A percentile compares a stretch with the other conserved stretches of the same genome.
Conservation (phyloP, 768 basidiomycete genomes). For the Lactarius hatsudake region DNA sequence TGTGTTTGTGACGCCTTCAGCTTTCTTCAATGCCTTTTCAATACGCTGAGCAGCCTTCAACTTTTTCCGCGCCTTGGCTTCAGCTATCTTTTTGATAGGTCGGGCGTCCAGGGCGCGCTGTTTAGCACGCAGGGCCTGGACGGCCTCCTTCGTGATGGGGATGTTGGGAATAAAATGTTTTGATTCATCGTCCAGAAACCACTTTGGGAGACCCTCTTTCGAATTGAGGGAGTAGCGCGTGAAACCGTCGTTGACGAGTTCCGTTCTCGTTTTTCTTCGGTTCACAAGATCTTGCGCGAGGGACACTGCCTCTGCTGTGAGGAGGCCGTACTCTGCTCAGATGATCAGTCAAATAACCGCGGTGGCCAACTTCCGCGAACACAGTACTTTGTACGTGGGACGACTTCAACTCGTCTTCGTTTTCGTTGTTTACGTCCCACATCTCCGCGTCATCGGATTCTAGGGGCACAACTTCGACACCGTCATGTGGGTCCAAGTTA, state of each 20-base stretch:
- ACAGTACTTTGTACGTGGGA: slow-evolving; percentile 64
- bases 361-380: background rate
- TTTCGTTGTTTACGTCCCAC: slow-evolving; percentile 81
- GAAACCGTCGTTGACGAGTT: slow-evolving; percentile 93
- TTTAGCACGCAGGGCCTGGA: slow-evolving; percentile 78
- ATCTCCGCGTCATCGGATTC: slow-evolving; percentile 53
- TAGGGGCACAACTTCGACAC: slow-evolving; percentile 75
- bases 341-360: slow-evolving; percentile 3
- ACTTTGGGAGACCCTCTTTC: slow-evolving; percentile 88
- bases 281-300: slow-evolving; percentile 91
- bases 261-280: slow-evolving; percentile 81
- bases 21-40: slow-evolving; percentile 94
- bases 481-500: slow-evolving; percentile 47
- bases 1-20: slow-evolving; percentile 86
- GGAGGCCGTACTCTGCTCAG: slow-evolving; percentile 68
- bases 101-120: slow-evolving; percentile 93
- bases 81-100: slow-evolving; percentile 98
- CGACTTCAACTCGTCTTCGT: slow-evolving; percentile 67
- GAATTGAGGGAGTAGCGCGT: slow-evolving; percentile 88
- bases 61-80: slow-evolving; percentile 98
- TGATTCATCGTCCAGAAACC: slow-evolving; percentile 97
- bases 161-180: slow-evolving; percentile 92
- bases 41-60: slow-evolving; percentile 78
- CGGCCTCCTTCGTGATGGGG: slow-evolving; percentile 95
- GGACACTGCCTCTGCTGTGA: slow-evolving; percentile 86